Evolutionary conservation across 371 early-diverging fungal species (phyloP), one percentile per base, ranked within the genome.

Genomic region (Mortierella sp.): DNA sequence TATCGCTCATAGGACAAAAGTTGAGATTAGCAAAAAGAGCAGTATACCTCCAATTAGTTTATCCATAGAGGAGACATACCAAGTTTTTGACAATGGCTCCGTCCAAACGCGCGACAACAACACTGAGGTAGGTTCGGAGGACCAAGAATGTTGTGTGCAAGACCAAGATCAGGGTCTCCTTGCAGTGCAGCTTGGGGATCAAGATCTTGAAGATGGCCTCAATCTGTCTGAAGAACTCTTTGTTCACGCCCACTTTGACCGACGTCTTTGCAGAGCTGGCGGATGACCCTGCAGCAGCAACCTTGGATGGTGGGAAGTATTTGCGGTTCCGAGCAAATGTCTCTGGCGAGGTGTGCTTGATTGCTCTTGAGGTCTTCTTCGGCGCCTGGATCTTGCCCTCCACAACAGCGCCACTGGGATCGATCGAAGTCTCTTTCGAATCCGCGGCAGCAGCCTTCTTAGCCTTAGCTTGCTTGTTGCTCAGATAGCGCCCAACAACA

Each of bases 81-180:
- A 97, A 81, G 72, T 96, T 92, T 81, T 91, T 89, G 60, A 97
- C 97, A 64, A 98, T 96, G 42, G 88, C 83, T 56, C 98, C 99
- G 72, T 98, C 99, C 30, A 97, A 83, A 64, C 93, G 86, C 31
- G 99, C 98, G 15, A 96, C 95, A 0, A 96, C 88, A 9, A 98
- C 95, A 73, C 92, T 90, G 56, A 98, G 82, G 75, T 93, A 96
- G 0, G 99, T 97, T 64, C 99, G 81, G 28, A 96, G 84, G 1
- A 98, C 85, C 54, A 98, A 80, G 80, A 97, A 97, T 31, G 86
- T 56, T 8, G 96, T 90, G 67, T 97, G 97, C 54, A 96, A 70
- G 0, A 89, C 78, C 34, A 98, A 71, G 56, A 97, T 87, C 19
- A 87, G 59, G 9, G 90, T 86, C 70, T 95, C 96, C 83, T 94